phyloP scores from a whole-genome alignment of 1,284 basidiomycete genomes.

The Amylostereum chailletii region DNA sequence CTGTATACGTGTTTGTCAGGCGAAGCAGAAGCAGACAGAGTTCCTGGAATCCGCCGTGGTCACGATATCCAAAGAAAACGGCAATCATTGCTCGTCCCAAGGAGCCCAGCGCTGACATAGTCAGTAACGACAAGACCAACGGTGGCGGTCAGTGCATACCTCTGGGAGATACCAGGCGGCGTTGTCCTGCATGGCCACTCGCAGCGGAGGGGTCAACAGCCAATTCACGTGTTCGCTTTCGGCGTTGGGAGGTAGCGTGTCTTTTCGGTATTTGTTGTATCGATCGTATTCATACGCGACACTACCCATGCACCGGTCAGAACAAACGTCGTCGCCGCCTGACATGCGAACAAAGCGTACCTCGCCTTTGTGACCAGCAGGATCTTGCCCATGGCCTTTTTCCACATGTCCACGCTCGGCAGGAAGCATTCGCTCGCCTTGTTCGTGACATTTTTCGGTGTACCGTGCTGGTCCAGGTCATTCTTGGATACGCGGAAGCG shows the following conservation, averaged over 20 bases:
- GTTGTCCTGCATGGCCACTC: not conserved
- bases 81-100: not conserved
- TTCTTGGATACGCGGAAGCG: not conserved
- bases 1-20: no score
- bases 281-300: not conserved
- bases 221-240: not conserved
- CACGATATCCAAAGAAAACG: not conserved
- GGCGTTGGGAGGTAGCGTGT: not conserved
- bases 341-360: not conserved
- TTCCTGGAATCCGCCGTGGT: no score
- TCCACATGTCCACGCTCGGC: constrained; percentile 1
- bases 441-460: not conserved
- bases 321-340: no score
- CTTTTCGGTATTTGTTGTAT: not conserved
- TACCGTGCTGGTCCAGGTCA: not conserved
- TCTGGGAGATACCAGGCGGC: not conserved
- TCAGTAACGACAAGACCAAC: not conserved
- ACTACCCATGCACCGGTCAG: not conserved
- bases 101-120: not conserved
- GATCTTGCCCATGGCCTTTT: not conserved
- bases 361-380: not conserved
- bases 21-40: no score
- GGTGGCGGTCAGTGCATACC: not conserved
- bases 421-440: constrained; percentile 1
- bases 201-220: not conserved